Conservation (phyloP, 2,329 filamentous ascomycete genomes). For the Dothideomycetidae sp. region DNA sequence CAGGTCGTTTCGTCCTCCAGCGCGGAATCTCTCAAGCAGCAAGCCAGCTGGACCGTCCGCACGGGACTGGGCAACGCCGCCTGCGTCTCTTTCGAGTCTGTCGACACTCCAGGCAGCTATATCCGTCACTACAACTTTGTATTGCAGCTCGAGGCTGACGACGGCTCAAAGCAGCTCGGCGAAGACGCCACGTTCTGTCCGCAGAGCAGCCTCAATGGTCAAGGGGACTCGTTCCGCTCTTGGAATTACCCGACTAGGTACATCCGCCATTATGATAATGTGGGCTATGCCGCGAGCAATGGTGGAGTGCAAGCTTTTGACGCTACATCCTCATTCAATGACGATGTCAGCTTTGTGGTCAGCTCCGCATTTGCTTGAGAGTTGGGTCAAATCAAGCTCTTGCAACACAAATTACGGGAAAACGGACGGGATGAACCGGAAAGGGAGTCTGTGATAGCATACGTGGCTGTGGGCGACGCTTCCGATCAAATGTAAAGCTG, state of each 20-base stretch:
- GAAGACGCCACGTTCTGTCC: slow-evolving; percentile 53
- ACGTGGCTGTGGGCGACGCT: too few species aligned
- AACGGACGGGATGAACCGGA: too few species aligned
- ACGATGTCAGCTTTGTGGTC: slow-evolving; percentile 41
- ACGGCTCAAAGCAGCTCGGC: slow-evolving; percentile 41
- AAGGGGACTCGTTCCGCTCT: slow-evolving; percentile 39
- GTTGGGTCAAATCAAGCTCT: too few species aligned
- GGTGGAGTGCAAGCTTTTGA: slow-evolving; percentile 45
- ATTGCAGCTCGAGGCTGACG: slow-evolving; percentile 37
- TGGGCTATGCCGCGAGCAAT: slow-evolving; percentile 37
- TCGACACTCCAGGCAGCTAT: slow-evolving; percentile 43
- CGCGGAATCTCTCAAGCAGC: slow-evolving; percentile 34
- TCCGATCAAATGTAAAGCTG: too few species aligned
- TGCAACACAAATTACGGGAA: too few species aligned
- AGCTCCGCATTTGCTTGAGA: slow-evolving; percentile 31
- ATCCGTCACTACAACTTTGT: slow-evolving; percentile 42
- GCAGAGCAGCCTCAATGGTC: slow-evolving; percentile 36
- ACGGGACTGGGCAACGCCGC: slow-evolving; percentile 41
- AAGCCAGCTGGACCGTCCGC: slow-evolving; percentile 41
- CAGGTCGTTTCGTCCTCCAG: slow-evolving; percentile 41
- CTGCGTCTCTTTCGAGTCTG: slow-evolving; percentile 49
- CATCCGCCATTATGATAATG: slow-evolving; percentile 39
- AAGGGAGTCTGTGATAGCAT: too few species aligned
- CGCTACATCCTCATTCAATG: slow-evolving; percentile 33
- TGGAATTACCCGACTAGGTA: slow-evolving; percentile 49